Percentiles rank a stretch among this genome's conserved stretches.
Conservation (phyloP, 1,284 basidiomycete species). For the Rhodotorula glutinis region DNA sequence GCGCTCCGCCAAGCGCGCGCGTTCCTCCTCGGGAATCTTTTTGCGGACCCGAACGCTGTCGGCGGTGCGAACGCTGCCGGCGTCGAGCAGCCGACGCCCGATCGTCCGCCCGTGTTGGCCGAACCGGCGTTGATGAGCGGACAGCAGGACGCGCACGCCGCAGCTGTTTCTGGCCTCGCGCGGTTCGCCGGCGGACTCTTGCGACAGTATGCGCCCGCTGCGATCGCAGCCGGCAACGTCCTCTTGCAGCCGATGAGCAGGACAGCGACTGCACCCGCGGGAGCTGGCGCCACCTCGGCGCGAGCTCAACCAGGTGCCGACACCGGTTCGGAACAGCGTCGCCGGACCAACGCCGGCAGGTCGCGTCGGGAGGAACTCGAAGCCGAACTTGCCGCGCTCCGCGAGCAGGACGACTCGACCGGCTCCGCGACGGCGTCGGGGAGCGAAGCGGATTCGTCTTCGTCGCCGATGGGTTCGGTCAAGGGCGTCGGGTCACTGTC, state of each 20-base stretch:
- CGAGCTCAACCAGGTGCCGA: conserved; percentile 14
- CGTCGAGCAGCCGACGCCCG: no score
- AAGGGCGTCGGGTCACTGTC: conserved; percentile 1
- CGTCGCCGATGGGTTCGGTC: background rate
- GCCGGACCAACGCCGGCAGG: background rate
- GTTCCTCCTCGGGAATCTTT: conserved; percentile 2
- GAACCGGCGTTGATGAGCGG: conserved; percentile 16
- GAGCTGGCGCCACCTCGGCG: background rate
- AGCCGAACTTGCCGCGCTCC: conserved; percentile 58
- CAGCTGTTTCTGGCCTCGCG: conserved; percentile 62
- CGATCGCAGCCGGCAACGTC: conserved; percentile 53
- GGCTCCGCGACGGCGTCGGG: background rate
- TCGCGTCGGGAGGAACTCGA: conserved; percentile 54
- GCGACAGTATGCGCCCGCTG: conserved; percentile 67
- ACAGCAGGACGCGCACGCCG: conserved; percentile 46
- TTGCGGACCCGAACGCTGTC: background rate
- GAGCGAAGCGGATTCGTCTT: background rate
- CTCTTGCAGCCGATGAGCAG: conserved; percentile 39
- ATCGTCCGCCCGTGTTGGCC: conserved; percentile 10
- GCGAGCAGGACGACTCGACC: conserved; percentile 5
- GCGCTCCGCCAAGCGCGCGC: conserved; percentile 47
- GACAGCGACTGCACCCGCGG: background rate
- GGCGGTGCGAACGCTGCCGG: background rate
- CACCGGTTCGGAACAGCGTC: background rate
- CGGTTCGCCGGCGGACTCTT: conserved; percentile 57